These are phyloP conservation scores for Pythium aristosporum DNA, from an alignment of 352 stramenopile species.

Conservation along the genomic window DNA sequence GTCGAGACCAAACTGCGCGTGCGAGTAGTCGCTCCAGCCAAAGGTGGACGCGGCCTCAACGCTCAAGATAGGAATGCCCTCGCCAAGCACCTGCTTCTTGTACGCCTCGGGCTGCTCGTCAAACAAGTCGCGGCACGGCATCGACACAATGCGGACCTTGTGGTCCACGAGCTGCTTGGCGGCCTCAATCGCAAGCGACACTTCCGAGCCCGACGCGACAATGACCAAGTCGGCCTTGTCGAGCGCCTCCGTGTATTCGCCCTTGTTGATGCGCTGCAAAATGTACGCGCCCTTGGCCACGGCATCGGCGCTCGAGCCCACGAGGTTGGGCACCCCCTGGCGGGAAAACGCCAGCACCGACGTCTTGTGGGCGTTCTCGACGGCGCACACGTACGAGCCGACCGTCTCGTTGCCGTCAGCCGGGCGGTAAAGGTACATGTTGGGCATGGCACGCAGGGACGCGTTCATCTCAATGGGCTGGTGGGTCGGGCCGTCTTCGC, in stretches of 20 bases:
- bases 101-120: constrained; percentile 95
- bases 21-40: constrained; percentile 96
- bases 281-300: constrained; percentile 92
- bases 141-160: constrained; percentile 94
- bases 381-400: constrained; percentile 91
- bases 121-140: constrained; percentile 98
- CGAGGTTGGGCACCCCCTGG: constrained; percentile 90
- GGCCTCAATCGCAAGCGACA: constrained; percentile 93
- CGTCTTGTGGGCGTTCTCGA: constrained; percentile 86
- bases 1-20: constrained; percentile 91
- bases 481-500: constrained; percentile 99
- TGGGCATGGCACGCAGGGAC: constrained; percentile 95
- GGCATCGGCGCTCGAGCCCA: constrained; percentile 85
- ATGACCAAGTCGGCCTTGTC: constrained; percentile 91
- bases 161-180: constrained; percentile 86
- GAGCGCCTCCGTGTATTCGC: constrained; percentile 66
- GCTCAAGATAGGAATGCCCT: constrained; percentile 93
- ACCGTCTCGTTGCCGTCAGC: constrained; percentile 98
- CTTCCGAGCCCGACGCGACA: constrained; percentile 94
- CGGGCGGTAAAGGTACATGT: constrained; percentile 97
- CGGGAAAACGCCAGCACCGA: constrained; percentile 94
- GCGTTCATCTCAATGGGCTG: constrained; percentile 99
- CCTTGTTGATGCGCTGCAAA: constrained; percentile 75
- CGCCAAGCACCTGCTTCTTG: constrained; percentile 93
- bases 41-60: constrained; percentile 94